Evolutionary conservation across 2,329 filamentous ascomycete genomes (phyloP), one percentile per base, ranked within the genome.

Genomic region (Trichoderma koningii): DNA sequence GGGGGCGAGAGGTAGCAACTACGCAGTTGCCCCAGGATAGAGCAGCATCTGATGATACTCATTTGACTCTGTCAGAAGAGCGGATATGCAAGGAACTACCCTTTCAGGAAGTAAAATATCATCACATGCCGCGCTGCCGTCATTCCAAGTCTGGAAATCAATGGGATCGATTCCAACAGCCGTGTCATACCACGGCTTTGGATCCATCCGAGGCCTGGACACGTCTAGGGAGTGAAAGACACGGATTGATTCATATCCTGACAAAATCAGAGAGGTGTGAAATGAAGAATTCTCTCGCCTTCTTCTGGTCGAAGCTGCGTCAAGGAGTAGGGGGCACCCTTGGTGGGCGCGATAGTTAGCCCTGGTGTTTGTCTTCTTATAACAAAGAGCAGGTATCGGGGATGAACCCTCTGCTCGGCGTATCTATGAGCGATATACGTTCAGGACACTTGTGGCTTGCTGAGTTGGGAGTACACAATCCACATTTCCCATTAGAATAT

Each of bases 381-480:
- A 68, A 66, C 65, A 67, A 26, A 61, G 50, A n/a, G 17, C 6
- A 67, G n/a, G 66, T 64, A 67, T 64, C 63, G 14, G 34, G 15
- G 15, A 42, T 28, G 67, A 65, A 67, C 57, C 34, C 38, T 5
- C 15, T 21, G 53, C 53, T 51, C 62, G 55, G 42, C 21, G 21
- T 45, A 21, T 51, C 47, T 67, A 68, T 68, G 67, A 67, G 67
- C 66, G 67, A 68, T 63, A 68, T 68, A 68, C 67, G 53, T 47
- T 55, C 21, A 9, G 44, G 67, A 63, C 64, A 68, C 67, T 53
- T 68, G 52, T 47, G 30, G 59, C 38, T 45, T 55, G 64, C 59
- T 66, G 59, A 28, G 50, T 38, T 63, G 64, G 63, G 66, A 65
- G 62, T 65, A 9, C 30, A 7, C 30, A 9, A 2, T 65, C 34